Percentiles rank a stretch among this genome's conserved stretches.
phyloP scores from a whole-genome alignment of 208 protist genomes.

The Herpetomonas tarakana region DNA sequence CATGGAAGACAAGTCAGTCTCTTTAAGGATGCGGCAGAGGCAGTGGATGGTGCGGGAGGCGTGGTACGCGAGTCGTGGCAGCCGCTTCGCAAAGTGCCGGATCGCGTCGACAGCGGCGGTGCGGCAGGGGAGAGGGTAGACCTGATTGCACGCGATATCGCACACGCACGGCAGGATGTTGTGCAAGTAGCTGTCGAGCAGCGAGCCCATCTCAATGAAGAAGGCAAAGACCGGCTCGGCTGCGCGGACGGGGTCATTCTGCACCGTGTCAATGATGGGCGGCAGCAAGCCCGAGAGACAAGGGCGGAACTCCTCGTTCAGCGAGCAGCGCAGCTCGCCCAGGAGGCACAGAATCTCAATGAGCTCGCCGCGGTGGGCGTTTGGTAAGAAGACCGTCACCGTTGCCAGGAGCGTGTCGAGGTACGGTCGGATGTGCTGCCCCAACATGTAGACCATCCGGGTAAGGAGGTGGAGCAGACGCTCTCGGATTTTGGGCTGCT shows the following conservation, averaged over 20 bases:
- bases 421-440: slow-evolving; percentile 67
- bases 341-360: slow-evolving; percentile 66
- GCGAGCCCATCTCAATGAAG: slow-evolving; percentile 61
- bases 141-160: slow-evolving; percentile 63
- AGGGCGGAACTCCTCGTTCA: slow-evolving; percentile 83
- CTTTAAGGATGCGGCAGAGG: slow-evolving; percentile 74
- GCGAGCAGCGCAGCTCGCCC: slow-evolving; percentile 56
- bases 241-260: slow-evolving; percentile 46
- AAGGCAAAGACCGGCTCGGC: slow-evolving; percentile 74
- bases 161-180: slow-evolving; percentile 79
- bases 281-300: slow-evolving; percentile 70
- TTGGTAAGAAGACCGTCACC: slow-evolving; percentile 48
- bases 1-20: slow-evolving; percentile 25
- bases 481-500: slow-evolving; percentile 61
- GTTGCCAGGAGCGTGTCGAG: slow-evolving; percentile 55
- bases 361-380: slow-evolving; percentile 57
- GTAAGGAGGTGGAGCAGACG: slow-evolving; percentile 56
- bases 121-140: slow-evolving; percentile 48
- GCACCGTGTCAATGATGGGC: slow-evolving; percentile 55
- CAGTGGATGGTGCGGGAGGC: slow-evolving; percentile 79
- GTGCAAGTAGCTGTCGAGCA: slow-evolving; percentile 78
- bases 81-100: slow-evolving; percentile 59
- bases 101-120: slow-evolving; percentile 59
- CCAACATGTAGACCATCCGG: slow-evolving; percentile 50
- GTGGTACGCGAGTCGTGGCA: slow-evolving; percentile 66